Base-by-base conservation (phyloP, 2,329 filamentous ascomycete genomes). In the Paradendryphiella salina region DNA sequence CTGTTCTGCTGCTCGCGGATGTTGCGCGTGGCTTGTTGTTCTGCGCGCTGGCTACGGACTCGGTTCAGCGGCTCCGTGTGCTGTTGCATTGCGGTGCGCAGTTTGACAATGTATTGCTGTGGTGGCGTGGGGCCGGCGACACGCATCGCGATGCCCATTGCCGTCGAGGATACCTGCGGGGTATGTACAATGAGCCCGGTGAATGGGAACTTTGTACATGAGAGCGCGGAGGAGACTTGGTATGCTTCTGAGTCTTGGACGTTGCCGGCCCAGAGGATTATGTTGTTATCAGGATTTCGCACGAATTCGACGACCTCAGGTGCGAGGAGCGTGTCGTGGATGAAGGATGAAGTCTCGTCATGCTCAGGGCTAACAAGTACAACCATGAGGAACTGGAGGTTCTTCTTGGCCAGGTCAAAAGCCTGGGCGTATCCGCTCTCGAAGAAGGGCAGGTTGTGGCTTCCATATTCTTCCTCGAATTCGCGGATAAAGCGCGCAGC, bases 221-320 rank as follows among this genome's bases (percentile, higher is more conserved):
- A 86, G 56, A 97, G 84, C 37, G 92, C 90, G 10, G 84, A 82
- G n/a, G 91, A 85, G 33, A 96, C 90, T 71, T 96, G 91, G 73
- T 95, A 97, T 4, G 93, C 90, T 75, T 99, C 94, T 3, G 90
- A 88, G 70, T 99, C 94, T 57, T 91, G 84, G 0, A 97, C 88
- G 61, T 91, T 96, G 38, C 94, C 94, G 33, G 88, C 90, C 94
- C 94, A 99, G 2, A 99, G 75, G 29, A 97, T 78, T 23, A 96
- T 83, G 67, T 93, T 88, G 72, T 91, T 91, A 28, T 80, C 74
- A 0, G 88, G 83, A 52, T 93, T 83, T 57, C 85, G 86, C 61
- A 97, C 73, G 65, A 90, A 96, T 5, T 80, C 76, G 9, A 86
- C 79, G 3, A 96, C 85, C 35, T 92, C 86, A 1, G 84, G 82